A percentile compares a stretch with the other conserved stretches of the same genome.
Conservation (phyloP, 2,329 filamentous ascomycete species). For the Nemania sp. region DNA sequence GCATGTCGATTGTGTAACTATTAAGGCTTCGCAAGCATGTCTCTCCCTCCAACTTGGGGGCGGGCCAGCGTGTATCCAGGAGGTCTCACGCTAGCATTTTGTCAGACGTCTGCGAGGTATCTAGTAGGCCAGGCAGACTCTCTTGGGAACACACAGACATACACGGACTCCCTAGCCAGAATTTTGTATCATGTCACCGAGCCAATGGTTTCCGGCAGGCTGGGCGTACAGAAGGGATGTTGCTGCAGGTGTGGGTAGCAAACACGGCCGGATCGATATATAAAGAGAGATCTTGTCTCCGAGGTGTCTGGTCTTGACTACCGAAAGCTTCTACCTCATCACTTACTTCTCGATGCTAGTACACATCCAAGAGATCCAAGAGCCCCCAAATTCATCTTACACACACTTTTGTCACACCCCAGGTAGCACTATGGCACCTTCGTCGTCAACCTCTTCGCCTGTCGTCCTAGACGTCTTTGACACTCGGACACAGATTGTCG, state of each 20-base stretch:
- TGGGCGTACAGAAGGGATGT: slow-evolving; percentile 18
- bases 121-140: too few relatives aligned
- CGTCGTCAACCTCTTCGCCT: slow-evolving; percentile 4
- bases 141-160: too few relatives aligned
- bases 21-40: too few relatives aligned
- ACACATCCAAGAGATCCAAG: slow-evolving; percentile 27
- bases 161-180: neutral
- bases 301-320: slow-evolving; percentile 1
- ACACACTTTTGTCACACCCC: slow-evolving; percentile 14
- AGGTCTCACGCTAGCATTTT: slow-evolving; percentile 5
- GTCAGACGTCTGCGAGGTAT: slow-evolving; percentile 2
- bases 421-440: slow-evolving; percentile 28
- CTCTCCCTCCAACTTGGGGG: too few relatives aligned
- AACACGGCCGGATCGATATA: slow-evolving; percentile 23
- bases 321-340: slow-evolving; percentile 7
- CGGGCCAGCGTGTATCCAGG: too few relatives aligned
- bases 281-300: slow-evolving; percentile 22
- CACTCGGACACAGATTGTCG: slow-evolving; percentile 34
- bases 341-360: slow-evolving; percentile 33
- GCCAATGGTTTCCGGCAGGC: slow-evolving; percentile 11
- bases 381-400: slow-evolving; percentile 15
- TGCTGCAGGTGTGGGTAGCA: slow-evolving; percentile 27
- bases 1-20: slow-evolving; percentile 1
- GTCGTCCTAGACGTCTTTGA: slow-evolving; percentile 33
- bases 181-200: slow-evolving; percentile 2